Conservation (phyloP, 2,329 filamentous ascomycete species). For the Tolypocladium sp. region DNA sequence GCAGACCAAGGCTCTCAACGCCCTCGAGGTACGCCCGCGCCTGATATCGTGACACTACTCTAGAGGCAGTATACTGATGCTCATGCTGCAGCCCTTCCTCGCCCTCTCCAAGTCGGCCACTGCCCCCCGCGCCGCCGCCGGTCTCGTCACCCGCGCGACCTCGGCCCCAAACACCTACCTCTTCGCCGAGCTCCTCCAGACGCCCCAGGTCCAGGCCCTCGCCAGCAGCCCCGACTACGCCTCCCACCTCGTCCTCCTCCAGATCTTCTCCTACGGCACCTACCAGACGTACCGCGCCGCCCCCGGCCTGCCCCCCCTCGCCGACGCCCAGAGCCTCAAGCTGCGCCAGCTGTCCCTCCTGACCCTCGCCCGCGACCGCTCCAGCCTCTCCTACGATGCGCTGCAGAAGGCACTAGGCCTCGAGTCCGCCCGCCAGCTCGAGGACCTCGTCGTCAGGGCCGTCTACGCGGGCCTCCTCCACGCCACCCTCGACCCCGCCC, state of each 20-base stretch:
- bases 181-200: conserved; percentile 86
- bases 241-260: conserved; percentile 59
- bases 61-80: too few relatives aligned
- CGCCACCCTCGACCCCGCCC: conserved; percentile 73
- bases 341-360: conserved; percentile 86
- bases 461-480: conserved; percentile 79
- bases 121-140: conserved; percentile 73
- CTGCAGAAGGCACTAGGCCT: conserved; percentile 63
- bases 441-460: conserved; percentile 77
- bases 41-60: conserved; percentile 9
- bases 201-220: conserved; percentile 69
- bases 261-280: conserved; percentile 89
- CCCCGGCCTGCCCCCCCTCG: conserved; percentile 59
- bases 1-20: conserved; percentile 59
- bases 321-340: conserved; percentile 66
- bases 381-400: conserved; percentile 62
- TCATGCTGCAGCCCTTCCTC: conserved; percentile 68
- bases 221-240: conserved; percentile 50
- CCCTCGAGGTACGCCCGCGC: conserved; percentile 43
- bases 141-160: conserved; percentile 80
- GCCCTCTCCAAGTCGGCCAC: conserved; percentile 79
- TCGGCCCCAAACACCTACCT: conserved; percentile 84
- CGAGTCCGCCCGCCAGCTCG: conserved; percentile 58
- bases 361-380: conserved; percentile 60
- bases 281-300: conserved; percentile 59